Conservation (phyloP, 2,329 filamentous ascomycete species). For the Beauveria pseudobassiana region DNA sequence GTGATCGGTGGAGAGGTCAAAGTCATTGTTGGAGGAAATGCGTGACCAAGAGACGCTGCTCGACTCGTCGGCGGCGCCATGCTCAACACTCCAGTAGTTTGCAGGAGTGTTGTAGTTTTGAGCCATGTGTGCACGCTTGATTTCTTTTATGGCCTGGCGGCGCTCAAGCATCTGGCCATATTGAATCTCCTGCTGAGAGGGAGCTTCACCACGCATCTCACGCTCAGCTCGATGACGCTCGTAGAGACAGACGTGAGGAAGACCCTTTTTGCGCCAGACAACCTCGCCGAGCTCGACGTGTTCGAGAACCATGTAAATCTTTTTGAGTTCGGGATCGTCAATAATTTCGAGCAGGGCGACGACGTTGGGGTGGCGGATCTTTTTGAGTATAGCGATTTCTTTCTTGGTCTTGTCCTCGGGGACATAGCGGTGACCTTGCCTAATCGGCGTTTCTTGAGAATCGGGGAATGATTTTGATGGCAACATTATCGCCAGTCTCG, state of each 20-base stretch:
- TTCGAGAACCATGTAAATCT: slow-evolving; percentile 97
- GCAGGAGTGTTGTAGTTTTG: slow-evolving; percentile 44
- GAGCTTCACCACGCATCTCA: slow-evolving; percentile 55
- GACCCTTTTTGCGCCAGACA: slow-evolving; percentile 83
- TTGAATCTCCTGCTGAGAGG: slow-evolving; percentile 51
- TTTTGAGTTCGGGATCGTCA: slow-evolving; percentile 90
- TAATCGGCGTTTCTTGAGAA: slow-evolving; percentile 88
- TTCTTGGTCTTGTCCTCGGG: slow-evolving; percentile 76
- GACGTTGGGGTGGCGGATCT: slow-evolving; percentile 94
- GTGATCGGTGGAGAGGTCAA: slow-evolving; percentile 27
- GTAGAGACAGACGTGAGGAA: slow-evolving; percentile 72
- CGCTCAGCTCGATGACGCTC: slow-evolving; percentile 76
- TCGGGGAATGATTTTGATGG: slow-evolving; percentile 96
- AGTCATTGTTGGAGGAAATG: slow-evolving; percentile 34
- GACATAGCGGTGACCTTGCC: slow-evolving; percentile 65
- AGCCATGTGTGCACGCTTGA: slow-evolving; percentile 46
- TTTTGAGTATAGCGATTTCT: slow-evolving; percentile 97
- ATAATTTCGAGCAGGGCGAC: slow-evolving; percentile 95
- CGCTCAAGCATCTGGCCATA: slow-evolving; percentile 53
- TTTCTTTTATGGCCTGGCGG: slow-evolving; percentile 48
- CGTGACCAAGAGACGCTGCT: slow-evolving; percentile 34
- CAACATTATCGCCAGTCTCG: slow-evolving; percentile 69
- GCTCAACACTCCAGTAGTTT: slow-evolving; percentile 78
- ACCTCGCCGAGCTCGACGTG: slow-evolving; percentile 93
- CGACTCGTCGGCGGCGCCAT: slow-evolving; percentile 55